These are phyloP conservation scores for Amborella trichopoda DNA, from an alignment of 164 flowering plant species.

Conservation along the genomic window DNA sequence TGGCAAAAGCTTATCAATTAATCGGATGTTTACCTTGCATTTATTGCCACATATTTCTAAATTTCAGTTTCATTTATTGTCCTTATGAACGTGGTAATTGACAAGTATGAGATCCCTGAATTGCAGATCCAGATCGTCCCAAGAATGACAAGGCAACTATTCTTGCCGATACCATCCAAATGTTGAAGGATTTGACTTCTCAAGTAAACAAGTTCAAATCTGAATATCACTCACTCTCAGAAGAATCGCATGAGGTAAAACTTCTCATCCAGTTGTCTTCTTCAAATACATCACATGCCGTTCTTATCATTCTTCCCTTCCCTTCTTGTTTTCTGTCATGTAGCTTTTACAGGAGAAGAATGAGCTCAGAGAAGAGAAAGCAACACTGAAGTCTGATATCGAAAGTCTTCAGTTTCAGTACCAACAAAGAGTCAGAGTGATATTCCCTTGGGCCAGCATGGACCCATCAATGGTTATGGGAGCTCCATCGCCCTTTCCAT, in stretches of 20 bases:
- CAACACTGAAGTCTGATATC: conserved; percentile 62
- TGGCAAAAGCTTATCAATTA: no score
- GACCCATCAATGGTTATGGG: conserved; percentile 68
- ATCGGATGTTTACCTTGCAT: no score
- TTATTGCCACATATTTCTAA: no score
- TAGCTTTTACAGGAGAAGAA: conserved; percentile 93
- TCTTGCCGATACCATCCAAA: conserved; percentile 66
- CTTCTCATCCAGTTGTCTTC: not conserved
- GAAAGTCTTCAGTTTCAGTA: conserved; percentile 66
- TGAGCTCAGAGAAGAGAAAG: conserved; percentile 91
- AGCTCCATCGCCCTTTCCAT: conserved; percentile 61
- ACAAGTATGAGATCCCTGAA: not conserved
- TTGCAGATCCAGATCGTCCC: conserved; percentile 88
- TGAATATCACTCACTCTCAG: conserved; percentile 52
- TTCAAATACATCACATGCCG: not conserved
- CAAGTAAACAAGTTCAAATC: conserved; percentile 72
- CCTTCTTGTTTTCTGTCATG: conserved; percentile 1
- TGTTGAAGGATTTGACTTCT: conserved; percentile 76
- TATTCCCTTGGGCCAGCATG: conserved; percentile 68
- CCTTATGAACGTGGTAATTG: no score
- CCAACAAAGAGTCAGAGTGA: conserved; percentile 62
- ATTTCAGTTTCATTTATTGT: no score
- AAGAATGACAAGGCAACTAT: conserved; percentile 93
- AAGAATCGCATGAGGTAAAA: conserved; percentile 84
- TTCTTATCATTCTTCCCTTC: not conserved